Base-by-base conservation (phyloP, 176 grass and related monocot species). In the Triticum turgidum region DNA sequence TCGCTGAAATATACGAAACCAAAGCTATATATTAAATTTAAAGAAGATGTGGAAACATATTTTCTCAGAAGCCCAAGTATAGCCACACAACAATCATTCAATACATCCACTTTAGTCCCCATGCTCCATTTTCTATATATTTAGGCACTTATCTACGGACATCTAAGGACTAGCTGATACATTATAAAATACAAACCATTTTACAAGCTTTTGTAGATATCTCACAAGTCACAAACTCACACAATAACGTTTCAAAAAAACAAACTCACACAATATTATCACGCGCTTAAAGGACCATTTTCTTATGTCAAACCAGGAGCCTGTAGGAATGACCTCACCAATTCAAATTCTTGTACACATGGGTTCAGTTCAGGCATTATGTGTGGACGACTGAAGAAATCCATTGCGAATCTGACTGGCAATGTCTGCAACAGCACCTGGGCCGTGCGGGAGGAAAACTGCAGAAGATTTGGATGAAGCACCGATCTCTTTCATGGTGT, bases 401-500 rank as follows among this genome's bases (percentile, higher is more conserved):
- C 85, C 80, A 21, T 87, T 69, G 41, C 75, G 59, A 35, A 87
- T 90, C 67, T 87, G 89, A n/a, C 89, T 37, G 5, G 67, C 75
- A 76, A 84, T 80, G 33, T 87, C 80, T 84, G 89, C 85, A 75
- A 91, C 85, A 61, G 89, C 85, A 47, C 89, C 89, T 61, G 85
- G 89, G 65, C 85, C 89, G 27, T 87, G 80, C 34, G 85, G 89
- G 68, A 90, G 75, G 67, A 90, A 87, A 74, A 90, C 58, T 44
- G 89, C 80, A 47, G 80, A 90, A 75, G 89, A 90, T 80, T 90
- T 87, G 18, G 34, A 87, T 68, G 80, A 34, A 24, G 85, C 61
- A 18, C 75, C 89, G 6, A 90, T 91, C 61, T 91, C 75, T 68
- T 91, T 91, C 85, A 91, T 91, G 33, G 75, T 91, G 44, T 87